Conservation (phyloP, 345 rosid species). For the Heritiera fomes region DNA sequence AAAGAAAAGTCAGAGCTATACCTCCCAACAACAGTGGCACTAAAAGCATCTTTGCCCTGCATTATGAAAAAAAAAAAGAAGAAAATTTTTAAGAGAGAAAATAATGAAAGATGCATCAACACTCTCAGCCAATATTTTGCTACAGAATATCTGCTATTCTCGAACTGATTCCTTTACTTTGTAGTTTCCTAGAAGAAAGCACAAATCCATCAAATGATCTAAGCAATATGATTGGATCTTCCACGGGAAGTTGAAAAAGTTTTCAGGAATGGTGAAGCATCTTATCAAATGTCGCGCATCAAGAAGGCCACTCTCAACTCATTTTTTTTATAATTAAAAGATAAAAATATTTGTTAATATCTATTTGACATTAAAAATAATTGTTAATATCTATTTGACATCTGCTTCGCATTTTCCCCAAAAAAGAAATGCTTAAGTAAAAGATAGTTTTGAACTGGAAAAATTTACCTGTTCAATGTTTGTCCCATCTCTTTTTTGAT, state of each 20-base stretch:
- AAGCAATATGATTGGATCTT: constrained; percentile 24
- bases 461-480: constrained; percentile 34
- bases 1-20: constrained; percentile 21
- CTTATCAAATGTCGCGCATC: not conserved
- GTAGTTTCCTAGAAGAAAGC: constrained; percentile 16
- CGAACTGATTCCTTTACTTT: constrained; percentile 16
- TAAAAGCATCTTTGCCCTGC: constrained; percentile 41
- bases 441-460: not conserved
- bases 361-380: not conserved
- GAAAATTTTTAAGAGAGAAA: not conserved
- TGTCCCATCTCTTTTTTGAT: constrained; percentile 28
- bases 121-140: not conserved
- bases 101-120: not conserved
- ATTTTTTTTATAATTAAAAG: not conserved
- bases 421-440: not conserved
- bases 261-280: constrained; percentile 10
- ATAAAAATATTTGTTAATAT: not conserved
- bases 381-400: not conserved
- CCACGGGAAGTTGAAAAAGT: constrained; percentile 15
- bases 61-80: constrained; percentile 1
- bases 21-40: constrained; percentile 39
- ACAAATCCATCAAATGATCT: constrained; percentile 9
- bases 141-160: not conserved
- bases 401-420: not conserved
- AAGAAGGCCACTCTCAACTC: constrained; percentile 13